These are phyloP conservation scores for Nannochloris sp. DNA, from an alignment of 139 green algal genomes.

Conservation along the genomic window DNA sequence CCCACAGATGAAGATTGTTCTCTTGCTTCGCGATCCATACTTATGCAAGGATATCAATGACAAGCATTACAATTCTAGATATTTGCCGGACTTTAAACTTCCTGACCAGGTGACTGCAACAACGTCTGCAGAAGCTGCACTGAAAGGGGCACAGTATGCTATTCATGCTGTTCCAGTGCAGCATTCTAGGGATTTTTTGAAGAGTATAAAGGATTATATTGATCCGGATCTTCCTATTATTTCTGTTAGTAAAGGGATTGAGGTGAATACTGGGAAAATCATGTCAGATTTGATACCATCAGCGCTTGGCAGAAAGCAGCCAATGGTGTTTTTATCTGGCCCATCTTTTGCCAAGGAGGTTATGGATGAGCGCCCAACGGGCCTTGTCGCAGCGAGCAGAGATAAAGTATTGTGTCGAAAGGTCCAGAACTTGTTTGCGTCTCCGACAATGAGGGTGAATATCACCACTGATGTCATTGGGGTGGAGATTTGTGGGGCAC, in stretches of 20 bases:
- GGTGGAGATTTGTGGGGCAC: slow-evolving; percentile 93
- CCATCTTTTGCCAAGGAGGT: slow-evolving; percentile 92
- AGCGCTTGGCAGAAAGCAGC: slow-evolving; percentile 77
- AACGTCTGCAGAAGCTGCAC: slow-evolving; percentile 56
- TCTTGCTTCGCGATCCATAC: slow-evolving; percentile 75
- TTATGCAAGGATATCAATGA: slow-evolving; percentile 82
- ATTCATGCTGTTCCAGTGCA: slow-evolving; percentile 95
- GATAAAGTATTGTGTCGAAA: slow-evolving; percentile 40
- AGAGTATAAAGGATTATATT: slow-evolving; percentile 63
- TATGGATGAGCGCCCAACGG: slow-evolving; percentile 68
- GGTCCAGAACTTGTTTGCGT: slow-evolving; percentile 82
- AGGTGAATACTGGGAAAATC: slow-evolving; percentile 72
- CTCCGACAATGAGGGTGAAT: slow-evolving; percentile 85
- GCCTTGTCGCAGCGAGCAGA: slow-evolving; percentile 76
- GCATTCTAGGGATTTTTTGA: slow-evolving; percentile 70
- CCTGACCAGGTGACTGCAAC: slow-evolving; percentile 80
- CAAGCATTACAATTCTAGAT: slow-evolving; percentile 74
- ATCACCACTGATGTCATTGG: slow-evolving; percentile 86
- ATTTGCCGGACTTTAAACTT: slow-evolving; percentile 67
- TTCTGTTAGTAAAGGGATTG: slow-evolving; percentile 87
- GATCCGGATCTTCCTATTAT: slow-evolving; percentile 77
- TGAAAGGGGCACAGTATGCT: slow-evolving; percentile 67
- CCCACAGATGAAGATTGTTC: slow-evolving; percentile 43
- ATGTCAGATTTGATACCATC: slow-evolving; percentile 89
- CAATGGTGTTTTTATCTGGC: slow-evolving; percentile 78